Base-by-base conservation (phyloP, 257 asterid species). In the Solanum neorickii region DNA sequence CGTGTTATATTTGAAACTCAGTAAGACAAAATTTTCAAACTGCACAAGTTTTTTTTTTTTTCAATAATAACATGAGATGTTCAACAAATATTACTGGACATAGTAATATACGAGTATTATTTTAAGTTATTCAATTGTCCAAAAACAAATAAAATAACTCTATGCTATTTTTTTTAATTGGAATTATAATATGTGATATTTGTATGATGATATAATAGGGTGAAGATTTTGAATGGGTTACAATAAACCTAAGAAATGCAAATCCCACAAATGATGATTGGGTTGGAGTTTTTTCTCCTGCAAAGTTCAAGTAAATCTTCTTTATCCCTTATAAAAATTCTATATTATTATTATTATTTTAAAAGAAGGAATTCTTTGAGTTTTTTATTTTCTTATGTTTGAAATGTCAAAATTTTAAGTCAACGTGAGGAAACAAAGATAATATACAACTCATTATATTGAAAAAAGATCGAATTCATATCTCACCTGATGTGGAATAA, bases 211-310 rank as follows among this genome's bases (percentile, higher is more conserved):
- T 72, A 33, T 72, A 21, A 7, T 12, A 92, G 92, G 91, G 89
- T 83, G 92, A 89, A 52, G 93, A 92, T 84, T 66, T 86, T 86
- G 91, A 91, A 87, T 91, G 92, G 95, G 87, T 91, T 52, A 89
- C 82, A 10, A 87, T 90, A 83, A 77, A 77, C 11, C 88, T 91
- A 41, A 12, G 42, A 41, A 89, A 91, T 31, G 87, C 90, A 6
- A 75, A 90, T n/a, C 94, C 94, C 12, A 85, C 92, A 35, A 83
- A 52, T n/a, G 90, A 91, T 80, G 94, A 92, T 52, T 92, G 94
- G 93, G 44, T 91, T 77, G 95, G 92, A 66, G 91, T 92, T 35
- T 77, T 77, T 77, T 44, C 65, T n/a, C 84, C 84, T 2, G 65
- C 84, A 25, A 77, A 77, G 0, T 77, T 77, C 65, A 77, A 77